phyloP scores from a whole-genome alignment of 208 protist genomes.

The Novymonas esmeraldas region DNA sequence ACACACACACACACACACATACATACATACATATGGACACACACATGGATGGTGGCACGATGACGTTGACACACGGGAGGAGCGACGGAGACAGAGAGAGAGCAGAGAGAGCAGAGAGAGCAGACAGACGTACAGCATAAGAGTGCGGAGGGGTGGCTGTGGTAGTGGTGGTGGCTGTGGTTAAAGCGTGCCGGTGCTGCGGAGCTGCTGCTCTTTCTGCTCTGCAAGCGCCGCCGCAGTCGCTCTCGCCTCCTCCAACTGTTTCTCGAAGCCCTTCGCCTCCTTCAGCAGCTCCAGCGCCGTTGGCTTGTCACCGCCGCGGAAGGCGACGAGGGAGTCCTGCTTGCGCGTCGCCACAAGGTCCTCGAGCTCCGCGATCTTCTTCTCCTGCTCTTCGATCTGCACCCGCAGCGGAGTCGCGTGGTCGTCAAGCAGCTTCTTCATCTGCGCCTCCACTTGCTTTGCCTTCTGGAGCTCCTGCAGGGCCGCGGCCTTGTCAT shows the following conservation, averaged over 20 bases:
- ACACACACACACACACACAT: no score
- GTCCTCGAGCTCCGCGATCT: constrained; percentile 28
- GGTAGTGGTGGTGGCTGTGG: neutral
- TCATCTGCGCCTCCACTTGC: constrained; percentile 29
- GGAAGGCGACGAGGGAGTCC: constrained; percentile 31
- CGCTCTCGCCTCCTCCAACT: constrained; percentile 30
- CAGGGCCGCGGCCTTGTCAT: constrained; percentile 33
- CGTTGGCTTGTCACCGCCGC: constrained; percentile 34
- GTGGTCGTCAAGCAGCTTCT: constrained; percentile 23
- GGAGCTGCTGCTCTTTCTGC: constrained; percentile 21
- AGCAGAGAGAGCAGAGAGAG: no score
- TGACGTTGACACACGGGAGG: no score
- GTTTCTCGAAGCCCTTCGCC: constrained; percentile 35
- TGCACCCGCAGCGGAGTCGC: constrained; percentile 29
- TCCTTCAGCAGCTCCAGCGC: constrained; percentile 42
- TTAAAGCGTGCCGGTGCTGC: constrained; percentile 12
- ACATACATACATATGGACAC: no score
- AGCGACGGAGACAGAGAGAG: no score
- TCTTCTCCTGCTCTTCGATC: constrained; percentile 28
- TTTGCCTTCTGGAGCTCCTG: constrained; percentile 32
- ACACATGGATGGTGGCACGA: no score
- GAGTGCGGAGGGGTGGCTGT: no score
- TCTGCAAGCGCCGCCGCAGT: constrained; percentile 16
- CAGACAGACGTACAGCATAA: no score
- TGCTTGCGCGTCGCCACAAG: constrained; percentile 38